A percentile compares a stretch with the other conserved stretches of the same genome.
Evolutionary conservation across 2,329 filamentous ascomycete species (phyloP).

Genomic region (Talaromyces sp.): DNA sequence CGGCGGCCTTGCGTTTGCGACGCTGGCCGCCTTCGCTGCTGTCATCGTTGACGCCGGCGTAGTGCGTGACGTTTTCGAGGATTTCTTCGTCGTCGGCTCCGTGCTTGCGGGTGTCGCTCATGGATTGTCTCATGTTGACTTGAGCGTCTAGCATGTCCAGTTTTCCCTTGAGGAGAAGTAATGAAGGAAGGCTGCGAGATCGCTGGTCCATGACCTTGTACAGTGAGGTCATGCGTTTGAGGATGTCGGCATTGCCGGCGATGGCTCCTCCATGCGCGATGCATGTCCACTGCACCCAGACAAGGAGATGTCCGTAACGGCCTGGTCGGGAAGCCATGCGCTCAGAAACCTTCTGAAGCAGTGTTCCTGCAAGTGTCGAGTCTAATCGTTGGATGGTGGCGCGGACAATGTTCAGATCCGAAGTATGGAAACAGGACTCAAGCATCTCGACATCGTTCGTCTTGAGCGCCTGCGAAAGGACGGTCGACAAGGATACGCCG

Average conservation of each 20-base stretch:
- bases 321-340: slow-evolving; percentile 82
- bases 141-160: slow-evolving; percentile 91
- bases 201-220: slow-evolving; percentile 85
- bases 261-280: slow-evolving; percentile 88
- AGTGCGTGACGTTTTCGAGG: slow-evolving; percentile 10
- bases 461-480: slow-evolving; percentile 86
- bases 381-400: slow-evolving; percentile 88
- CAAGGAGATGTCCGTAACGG: slow-evolving; percentile 81
- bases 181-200: slow-evolving; percentile 70
- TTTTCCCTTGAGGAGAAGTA: slow-evolving; percentile 88
- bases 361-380: slow-evolving; percentile 69
- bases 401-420: slow-evolving; percentile 69
- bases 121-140: slow-evolving; percentile 68
- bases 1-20: slow-evolving; percentile 23
- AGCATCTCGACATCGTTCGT: slow-evolving; percentile 87
- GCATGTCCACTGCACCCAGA: slow-evolving; percentile 94
- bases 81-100: slow-evolving; percentile 52
- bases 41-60: slow-evolving; percentile 50
- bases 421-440: slow-evolving; percentile 83
- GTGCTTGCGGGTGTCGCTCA: slow-evolving; percentile 47
- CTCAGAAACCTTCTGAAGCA: slow-evolving; percentile 80
- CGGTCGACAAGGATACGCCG: slow-evolving; percentile 77
- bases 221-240: slow-evolving; percentile 69
- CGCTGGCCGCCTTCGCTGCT: slow-evolving; percentile 33
- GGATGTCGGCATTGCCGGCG: slow-evolving; percentile 75